phyloP scores from a whole-genome alignment of 768 basidiomycete genomes.

The Trametes sanguinea region DNA sequence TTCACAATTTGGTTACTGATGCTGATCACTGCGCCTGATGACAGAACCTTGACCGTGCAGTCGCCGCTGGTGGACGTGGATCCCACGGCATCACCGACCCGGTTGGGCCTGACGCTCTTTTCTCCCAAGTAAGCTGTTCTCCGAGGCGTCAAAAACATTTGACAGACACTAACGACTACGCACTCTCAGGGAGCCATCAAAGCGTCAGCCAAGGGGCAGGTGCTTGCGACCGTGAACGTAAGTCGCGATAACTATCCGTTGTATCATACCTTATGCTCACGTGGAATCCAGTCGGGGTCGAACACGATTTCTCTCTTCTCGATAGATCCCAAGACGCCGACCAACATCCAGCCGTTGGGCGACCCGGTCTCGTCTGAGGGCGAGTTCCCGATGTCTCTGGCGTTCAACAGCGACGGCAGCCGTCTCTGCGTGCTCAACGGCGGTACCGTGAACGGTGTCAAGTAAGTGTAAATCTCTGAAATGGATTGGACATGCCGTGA shows the following conservation, averaged over 20 bases:
- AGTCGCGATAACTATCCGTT: background rate
- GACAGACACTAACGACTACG: background rate
- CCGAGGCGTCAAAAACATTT: too few relatives aligned
- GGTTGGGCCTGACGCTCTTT: conserved; percentile 25
- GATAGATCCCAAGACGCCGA: conserved; percentile 29
- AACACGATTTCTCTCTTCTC: conserved; percentile 31
- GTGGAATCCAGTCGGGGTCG: conserved; percentile 27
- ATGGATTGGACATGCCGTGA: too few relatives aligned
- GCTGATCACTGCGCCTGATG: background rate
- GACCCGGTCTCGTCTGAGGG: conserved; percentile 28
- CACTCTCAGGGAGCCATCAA: conserved; percentile 25
- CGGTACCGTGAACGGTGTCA: conserved; percentile 46
- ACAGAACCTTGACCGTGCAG: conserved; percentile 24
- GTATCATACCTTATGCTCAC: background rate
- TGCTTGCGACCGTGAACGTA: conserved; percentile 29
- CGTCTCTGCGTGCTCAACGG: conserved; percentile 40
- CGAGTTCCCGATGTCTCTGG: conserved; percentile 33
- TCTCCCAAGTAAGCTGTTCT: conserved; percentile 21
- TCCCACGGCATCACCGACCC: conserved; percentile 23
- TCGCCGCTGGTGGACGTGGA: conserved; percentile 24
- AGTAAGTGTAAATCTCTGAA: conserved; percentile 23
- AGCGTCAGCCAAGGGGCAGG: conserved; percentile 24
- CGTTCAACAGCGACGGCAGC: conserved; percentile 21
- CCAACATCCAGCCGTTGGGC: conserved; percentile 27
- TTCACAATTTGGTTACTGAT: too few relatives aligned